Evolutionary conservation across 2,329 filamentous ascomycete genomes (phyloP).

Genomic region (Diaporthe citri): DNA sequence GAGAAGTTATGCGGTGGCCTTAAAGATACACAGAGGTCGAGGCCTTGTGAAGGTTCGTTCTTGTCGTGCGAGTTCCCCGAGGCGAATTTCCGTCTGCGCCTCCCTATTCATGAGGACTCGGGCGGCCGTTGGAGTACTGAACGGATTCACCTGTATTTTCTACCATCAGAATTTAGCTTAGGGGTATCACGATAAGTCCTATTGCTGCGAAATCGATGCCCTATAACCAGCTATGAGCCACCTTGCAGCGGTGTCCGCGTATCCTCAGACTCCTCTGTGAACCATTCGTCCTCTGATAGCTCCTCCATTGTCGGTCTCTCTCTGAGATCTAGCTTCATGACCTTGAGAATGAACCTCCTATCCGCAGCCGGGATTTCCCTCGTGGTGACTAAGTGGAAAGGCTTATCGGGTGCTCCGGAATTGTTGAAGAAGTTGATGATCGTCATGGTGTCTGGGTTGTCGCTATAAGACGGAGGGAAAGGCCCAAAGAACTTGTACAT

Average conservation of each 20-base stretch:
- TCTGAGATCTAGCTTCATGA: constrained; percentile 47
- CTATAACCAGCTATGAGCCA: not conserved
- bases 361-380: constrained; percentile 44
- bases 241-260: not conserved
- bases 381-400: constrained; percentile 40
- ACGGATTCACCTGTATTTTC: too few species aligned
- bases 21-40: too few species aligned
- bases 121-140: too few species aligned
- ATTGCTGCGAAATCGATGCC: too few species aligned
- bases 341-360: constrained; percentile 43
- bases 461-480: not conserved
- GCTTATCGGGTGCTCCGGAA: constrained; percentile 26
- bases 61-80: too few species aligned
- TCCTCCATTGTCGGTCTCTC: constrained; percentile 45
- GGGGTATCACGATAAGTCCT: too few species aligned
- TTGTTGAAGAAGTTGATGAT: constrained; percentile 17
- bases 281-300: constrained; percentile 45
- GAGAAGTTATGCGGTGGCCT: too few species aligned
- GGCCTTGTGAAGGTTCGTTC: too few species aligned
- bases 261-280: constrained; percentile 41
- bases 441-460: not conserved
- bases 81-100: too few species aligned
- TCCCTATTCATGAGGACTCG: too few species aligned
- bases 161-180: too few species aligned
- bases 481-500: constrained; percentile 42